A percentile compares a stretch with the other conserved stretches of the same genome.
These are phyloP conservation scores for Tuber melanosporum DNA, from an alignment of 495 filamentous ascomycete species.

Conservation along the genomic window DNA sequence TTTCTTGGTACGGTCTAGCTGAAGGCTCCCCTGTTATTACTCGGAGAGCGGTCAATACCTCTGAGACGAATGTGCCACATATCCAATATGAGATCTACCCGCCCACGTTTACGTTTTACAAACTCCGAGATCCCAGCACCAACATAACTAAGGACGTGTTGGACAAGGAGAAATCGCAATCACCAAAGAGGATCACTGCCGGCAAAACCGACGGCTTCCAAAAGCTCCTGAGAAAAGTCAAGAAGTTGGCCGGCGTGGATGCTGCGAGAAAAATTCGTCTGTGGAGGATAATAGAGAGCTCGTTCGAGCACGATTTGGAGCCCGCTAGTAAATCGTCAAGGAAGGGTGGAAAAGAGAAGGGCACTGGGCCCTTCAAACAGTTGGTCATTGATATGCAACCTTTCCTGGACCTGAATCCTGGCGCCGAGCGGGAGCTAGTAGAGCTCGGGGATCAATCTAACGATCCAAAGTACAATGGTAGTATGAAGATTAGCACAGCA, in stretches of 20 bases:
- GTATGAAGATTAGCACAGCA: constrained; percentile 54
- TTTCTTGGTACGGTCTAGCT: constrained; percentile 73
- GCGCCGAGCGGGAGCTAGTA: constrained; percentile 63
- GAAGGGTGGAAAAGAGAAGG: constrained; percentile 25
- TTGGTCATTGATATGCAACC: constrained; percentile 65
- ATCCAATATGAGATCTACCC: constrained; percentile 71
- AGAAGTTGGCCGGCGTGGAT: constrained; percentile 58
- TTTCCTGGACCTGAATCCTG: constrained; percentile 62
- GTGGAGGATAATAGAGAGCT: constrained; percentile 60
- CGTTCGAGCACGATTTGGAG: constrained; percentile 17
- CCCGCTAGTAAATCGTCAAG: constrained; percentile 12
- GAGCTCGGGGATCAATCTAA: constrained; percentile 63
- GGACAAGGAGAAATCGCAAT: constrained; percentile 52
- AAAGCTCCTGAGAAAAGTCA: constrained; percentile 67
- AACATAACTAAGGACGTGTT: constrained; percentile 55
- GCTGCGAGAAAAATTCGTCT: constrained; percentile 65
- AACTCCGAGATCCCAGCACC: constrained; percentile 56
- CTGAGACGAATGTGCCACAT: constrained; percentile 54
- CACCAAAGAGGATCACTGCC: constrained; percentile 57
- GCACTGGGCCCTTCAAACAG: constrained; percentile 53
- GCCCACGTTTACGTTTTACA: constrained; percentile 78
- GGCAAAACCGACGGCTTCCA: constrained; percentile 62
- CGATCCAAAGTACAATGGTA: constrained; percentile 72
- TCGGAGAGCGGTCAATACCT: constrained; percentile 71
- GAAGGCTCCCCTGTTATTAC: constrained; percentile 64